phyloP scores from a whole-genome alignment of 2,329 filamentous ascomycete species.

The Fonsecaea nubica region DNA sequence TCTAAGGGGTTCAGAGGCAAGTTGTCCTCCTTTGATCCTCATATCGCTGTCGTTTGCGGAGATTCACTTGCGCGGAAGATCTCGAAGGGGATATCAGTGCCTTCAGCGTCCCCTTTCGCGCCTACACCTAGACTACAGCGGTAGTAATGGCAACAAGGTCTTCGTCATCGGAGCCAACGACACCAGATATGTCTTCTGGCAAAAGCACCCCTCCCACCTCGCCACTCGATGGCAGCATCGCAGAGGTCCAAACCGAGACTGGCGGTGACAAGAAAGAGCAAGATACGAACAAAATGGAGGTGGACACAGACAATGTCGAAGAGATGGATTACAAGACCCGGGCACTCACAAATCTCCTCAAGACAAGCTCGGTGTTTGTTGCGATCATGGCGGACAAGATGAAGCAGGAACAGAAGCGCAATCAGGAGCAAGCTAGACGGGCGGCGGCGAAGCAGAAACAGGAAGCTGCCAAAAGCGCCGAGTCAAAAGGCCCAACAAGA shows the following conservation, averaged over 20 bases:
- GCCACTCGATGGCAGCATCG: conserved; percentile 14
- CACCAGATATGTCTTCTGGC: conserved; percentile 28
- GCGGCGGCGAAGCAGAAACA: conserved; percentile 46
- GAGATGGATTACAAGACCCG: conserved; percentile 54
- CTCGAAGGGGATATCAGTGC: background rate
- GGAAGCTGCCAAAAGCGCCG: conserved; percentile 42
- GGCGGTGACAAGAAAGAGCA: conserved; percentile 12
- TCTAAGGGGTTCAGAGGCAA: background rate
- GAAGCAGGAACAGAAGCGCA: conserved; percentile 52
- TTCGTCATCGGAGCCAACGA: conserved; percentile 18
- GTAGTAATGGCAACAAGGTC: conserved; percentile 23
- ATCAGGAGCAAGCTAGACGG: conserved; percentile 52
- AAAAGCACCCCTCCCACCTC: conserved; percentile 30
- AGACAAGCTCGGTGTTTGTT: conserved; percentile 57
- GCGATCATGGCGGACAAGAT: conserved; percentile 59
- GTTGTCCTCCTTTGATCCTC: background rate
- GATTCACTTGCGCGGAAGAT: background rate
- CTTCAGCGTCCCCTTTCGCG: background rate
- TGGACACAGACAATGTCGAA: conserved; percentile 44
- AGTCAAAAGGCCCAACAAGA: conserved; percentile 34
- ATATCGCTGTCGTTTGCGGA: conserved; percentile 16
- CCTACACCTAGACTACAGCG: background rate
- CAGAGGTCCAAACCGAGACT: conserved; percentile 10
- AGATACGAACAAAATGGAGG: conserved; percentile 32
- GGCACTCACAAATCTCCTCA: conserved; percentile 53